Evolutionary conservation across 768 basidiomycete species (phyloP).

Genomic region (Pilatotrama ljubarskyi): DNA sequence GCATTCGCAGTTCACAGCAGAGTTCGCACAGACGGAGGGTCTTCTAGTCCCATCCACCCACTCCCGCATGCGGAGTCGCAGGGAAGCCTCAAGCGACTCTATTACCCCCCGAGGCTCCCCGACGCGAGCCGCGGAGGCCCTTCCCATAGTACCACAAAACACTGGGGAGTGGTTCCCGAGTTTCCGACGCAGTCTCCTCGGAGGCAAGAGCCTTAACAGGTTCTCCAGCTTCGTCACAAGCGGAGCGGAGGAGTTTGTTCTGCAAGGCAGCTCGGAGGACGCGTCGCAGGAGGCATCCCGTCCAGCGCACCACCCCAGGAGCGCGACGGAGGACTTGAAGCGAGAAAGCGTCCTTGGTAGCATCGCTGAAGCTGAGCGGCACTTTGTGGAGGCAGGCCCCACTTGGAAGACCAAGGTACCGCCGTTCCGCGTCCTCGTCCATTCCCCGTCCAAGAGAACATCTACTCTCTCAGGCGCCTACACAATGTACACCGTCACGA

Average conservation of each 20-base stretch:
- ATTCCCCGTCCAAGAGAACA: conserved; percentile 76
- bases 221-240: conserved; percentile 86
- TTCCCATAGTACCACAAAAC: conserved; percentile 57
- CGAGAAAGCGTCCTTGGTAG: conserved; percentile 13
- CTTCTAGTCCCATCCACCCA: conserved; percentile 37
- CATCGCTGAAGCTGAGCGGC: conserved; percentile 56
- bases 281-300: conserved; percentile 24
- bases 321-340: conserved; percentile 34
- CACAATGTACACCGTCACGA: conserved; percentile 75
- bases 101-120: conserved; percentile 51
- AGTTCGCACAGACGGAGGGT: conserved; percentile 56
- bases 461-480: conserved; percentile 69
- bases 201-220: conserved; percentile 79
- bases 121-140: conserved; percentile 25
- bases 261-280: conserved; percentile 57
- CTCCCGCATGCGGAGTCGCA: conserved; percentile 23
- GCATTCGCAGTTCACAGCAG: conserved; percentile 56
- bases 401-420: conserved; percentile 76
- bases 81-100: conserved; percentile 45
- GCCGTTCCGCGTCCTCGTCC: conserved; percentile 70
- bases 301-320: conserved; percentile 35
- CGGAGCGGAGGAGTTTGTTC: conserved; percentile 80
- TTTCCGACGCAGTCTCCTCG: conserved; percentile 69
- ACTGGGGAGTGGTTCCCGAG: conserved; percentile 81
- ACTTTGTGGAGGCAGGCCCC: conserved; percentile 70